Evolutionary conservation across 176 grass and related monocot species (phyloP).

Genomic region (Oryza nivara): DNA sequence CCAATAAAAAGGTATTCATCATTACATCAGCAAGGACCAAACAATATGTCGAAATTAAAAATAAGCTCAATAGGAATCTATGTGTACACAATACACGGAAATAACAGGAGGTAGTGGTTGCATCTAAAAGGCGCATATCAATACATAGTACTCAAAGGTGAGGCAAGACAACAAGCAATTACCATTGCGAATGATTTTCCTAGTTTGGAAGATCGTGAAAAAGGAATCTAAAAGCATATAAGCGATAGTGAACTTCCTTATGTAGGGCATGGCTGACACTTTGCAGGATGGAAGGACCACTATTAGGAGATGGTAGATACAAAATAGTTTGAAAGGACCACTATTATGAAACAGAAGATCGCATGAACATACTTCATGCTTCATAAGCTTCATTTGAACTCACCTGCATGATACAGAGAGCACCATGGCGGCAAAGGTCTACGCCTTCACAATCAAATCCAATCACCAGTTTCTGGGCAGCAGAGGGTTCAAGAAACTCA

Average conservation of each 20-base stretch:
- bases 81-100: not conserved
- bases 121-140: not conserved
- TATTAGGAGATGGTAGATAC: not conserved
- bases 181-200: not conserved
- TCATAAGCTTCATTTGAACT: conserved; percentile 33
- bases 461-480: conserved; percentile 57
- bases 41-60: conserved; percentile 8
- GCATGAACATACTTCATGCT: not conserved
- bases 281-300: not conserved
- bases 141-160: conserved; percentile 8
- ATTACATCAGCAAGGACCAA: conserved; percentile 7
- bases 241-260: not conserved
- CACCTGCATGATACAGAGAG: conserved; percentile 99
- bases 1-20: conserved; percentile 14
- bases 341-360: conserved; percentile 3
- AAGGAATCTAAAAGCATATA: not conserved
- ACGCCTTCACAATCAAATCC: conserved; percentile 98
- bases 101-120: conserved; percentile 1
- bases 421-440: conserved; percentile 83
- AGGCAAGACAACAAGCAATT: conserved; percentile 1
- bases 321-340: not conserved
- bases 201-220: not conserved
- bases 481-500: conserved; percentile 87
- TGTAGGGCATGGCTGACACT: not conserved
- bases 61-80: conserved; percentile 20